A percentile compares a stretch with the other conserved stretches of the same genome.
These are phyloP conservation scores for Nepenthes alata DNA, from an alignment of 179 eudicot genomes.

Conservation along the genomic window DNA sequence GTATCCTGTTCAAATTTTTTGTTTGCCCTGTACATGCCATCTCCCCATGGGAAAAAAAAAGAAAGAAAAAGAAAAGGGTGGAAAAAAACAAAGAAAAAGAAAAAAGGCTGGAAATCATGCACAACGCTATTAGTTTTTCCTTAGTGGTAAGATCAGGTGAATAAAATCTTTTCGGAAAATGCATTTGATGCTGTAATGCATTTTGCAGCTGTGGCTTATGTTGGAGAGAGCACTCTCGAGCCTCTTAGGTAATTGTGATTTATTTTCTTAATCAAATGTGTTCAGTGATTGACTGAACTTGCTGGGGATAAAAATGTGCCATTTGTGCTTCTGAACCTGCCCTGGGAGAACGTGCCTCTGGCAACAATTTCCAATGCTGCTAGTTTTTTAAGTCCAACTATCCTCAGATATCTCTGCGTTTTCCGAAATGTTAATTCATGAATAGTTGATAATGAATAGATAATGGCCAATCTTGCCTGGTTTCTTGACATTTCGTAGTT, in stretches of 20 bases:
- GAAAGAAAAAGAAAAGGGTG: background rate
- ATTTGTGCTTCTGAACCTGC: background rate
- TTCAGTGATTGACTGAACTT: no score
- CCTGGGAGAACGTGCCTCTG: no score
- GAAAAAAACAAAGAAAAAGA: background rate
- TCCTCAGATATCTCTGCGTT: no score
- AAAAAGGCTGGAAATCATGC: background rate
- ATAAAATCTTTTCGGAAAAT: slow-evolving; percentile 65
- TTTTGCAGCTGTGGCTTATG: slow-evolving; percentile 95
- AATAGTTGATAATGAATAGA: no score
- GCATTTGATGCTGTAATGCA: slow-evolving; percentile 93
- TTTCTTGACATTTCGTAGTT: no score
- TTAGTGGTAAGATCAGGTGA: slow-evolving; percentile 40
- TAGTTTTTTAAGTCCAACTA: no score
- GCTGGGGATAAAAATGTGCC: background rate
- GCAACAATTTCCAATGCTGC: no score
- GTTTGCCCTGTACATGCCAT: background rate
- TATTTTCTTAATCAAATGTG: no score
- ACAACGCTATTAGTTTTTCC: slow-evolving; percentile 7
- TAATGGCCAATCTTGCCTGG: no score
- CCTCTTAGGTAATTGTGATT: slow-evolving; percentile 48
- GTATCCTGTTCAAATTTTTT: slow-evolving; percentile 40
- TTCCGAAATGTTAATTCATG: no score
- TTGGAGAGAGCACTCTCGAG: slow-evolving; percentile 87
- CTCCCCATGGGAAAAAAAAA: background rate